Evolutionary conservation across 768 basidiomycete genomes (phyloP), one percentile per base, ranked within the genome.

Genomic region (Kwoniella sp.): DNA sequence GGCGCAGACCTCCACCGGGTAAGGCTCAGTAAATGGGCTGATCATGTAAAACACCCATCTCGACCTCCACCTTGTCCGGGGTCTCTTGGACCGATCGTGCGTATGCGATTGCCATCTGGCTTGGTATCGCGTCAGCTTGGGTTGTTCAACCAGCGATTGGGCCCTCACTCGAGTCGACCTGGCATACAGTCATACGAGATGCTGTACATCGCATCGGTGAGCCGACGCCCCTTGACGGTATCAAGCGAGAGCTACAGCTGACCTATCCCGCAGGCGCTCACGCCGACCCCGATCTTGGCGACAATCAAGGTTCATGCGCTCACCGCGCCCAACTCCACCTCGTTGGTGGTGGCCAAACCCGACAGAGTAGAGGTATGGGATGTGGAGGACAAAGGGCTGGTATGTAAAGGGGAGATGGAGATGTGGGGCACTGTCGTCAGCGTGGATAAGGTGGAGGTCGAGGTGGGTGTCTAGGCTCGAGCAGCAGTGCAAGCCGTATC

Each of bases 351-450:
- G 6, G 72, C 72, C 7, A 68, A 68, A 27, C 67, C 69, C 5
- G 67, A 71, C 50, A 46, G 55, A 17, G 29, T 73, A 14, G 72
- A 73, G 36, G 60, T 70, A 26, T 70, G 64, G 64, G 59, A 69
- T 50, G 56, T 61, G 8, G 44, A 45, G 11, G 15, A 17, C 8
- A 32, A 55, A 5, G 72, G 70, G 14, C 50, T 73, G 15, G 55
- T 59, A 2, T 36, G 62, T 38, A 31, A 41, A 8, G 50, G 42
- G 28, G 62, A 62, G 39, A 54, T 68, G 3, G 61, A 67, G 23
- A 48, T 71, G 2, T 73, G 72, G 72, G 72, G 72, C n/a, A 68
- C 50, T 31, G 50, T 71, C 7, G 65, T 68, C 1, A 60, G 58
- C 3, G 27, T 73, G n/a, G 68, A 64, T 8, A 61, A 57, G 47